Base-by-base conservation (phyloP, 2,329 filamentous ascomycete genomes). In the Botrytis pseudocinerea region DNA sequence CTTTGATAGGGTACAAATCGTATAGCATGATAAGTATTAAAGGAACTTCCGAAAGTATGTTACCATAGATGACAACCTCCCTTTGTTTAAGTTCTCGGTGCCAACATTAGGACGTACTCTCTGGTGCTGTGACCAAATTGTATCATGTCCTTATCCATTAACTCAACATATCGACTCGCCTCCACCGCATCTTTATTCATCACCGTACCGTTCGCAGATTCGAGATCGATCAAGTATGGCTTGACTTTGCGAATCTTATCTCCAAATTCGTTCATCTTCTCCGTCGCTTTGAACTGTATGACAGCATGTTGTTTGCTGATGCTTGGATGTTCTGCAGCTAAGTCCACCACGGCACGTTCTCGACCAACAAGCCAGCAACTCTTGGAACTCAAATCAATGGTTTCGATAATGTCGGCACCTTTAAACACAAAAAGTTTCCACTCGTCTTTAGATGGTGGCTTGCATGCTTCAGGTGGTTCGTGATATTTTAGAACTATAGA, bases 351-450 rank as follows among this genome's bases (percentile, higher is more conserved):
- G 8, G 91, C 85, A 70, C 87, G 82, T 78, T 98, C 95, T 64
- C 95, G 87, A 0, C 96, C 96, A 14, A 98, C 85, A 38, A 99
- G 85, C 96, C 96, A 99, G 84, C 94, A 97, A 79, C 92, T 97
- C 74, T 93, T 90, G 72, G 86, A 83, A 73, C 88, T 87, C 66
- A 99, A 85, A 73, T 94, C 90, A 35, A 98, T 86, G 1, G 93
- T 97, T 80, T 97, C 94, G 48, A 97, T 82, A 4, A 97, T 87
- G 73, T 94, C 92, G 42, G 87, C 82, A 18, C 90, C 93, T 80
- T 97, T 97, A 87, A 99, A 99, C 35, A 98, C 88, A 81, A 97
- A 98, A 65, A 99, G 85, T 74, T 93, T 93, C 95, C 95, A 99
- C 73, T 89, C 85, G 77, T 96, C 90, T 71, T 90, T 91, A 0